Percentiles rank a stretch among this genome's conserved stretches.
These are phyloP conservation scores for Trematosphaeria pertusa DNA, from an alignment of 2,329 filamentous ascomycete species.

Conservation along the genomic window DNA sequence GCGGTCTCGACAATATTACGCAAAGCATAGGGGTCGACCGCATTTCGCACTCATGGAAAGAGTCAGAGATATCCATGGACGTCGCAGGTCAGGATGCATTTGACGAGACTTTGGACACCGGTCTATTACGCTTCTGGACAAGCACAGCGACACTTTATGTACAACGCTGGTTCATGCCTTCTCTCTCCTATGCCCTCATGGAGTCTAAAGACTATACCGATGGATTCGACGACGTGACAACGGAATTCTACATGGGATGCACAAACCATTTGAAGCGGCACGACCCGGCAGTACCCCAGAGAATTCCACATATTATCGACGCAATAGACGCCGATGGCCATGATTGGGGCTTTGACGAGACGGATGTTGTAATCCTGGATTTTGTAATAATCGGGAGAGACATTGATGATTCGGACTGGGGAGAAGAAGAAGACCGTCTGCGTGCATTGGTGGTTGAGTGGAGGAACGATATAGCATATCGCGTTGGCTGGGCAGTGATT, in stretches of 20 bases:
- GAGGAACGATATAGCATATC: not conserved
- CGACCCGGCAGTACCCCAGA: not conserved
- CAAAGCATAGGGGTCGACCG: too few relatives aligned
- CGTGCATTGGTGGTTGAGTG: not conserved
- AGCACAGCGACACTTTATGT: not conserved
- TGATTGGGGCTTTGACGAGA: too few relatives aligned
- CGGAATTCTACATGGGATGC: not conserved
- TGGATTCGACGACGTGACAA: not conserved
- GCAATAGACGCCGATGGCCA: too few relatives aligned
- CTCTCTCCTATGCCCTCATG: not conserved
- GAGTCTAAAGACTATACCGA: not conserved
- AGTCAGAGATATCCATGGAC: too few relatives aligned
- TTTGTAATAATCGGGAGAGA: not conserved
- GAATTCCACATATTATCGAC: not conserved
- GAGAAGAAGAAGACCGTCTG: not conserved
- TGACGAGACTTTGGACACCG: not conserved
- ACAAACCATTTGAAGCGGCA: not conserved
- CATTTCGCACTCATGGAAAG: too few relatives aligned
- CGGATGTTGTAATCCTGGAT: not conserved
- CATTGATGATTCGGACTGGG: not conserved
- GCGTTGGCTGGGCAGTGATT: not conserved
- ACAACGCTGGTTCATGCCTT: not conserved
- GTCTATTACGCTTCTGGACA: not conserved
- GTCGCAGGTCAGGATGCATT: not conserved
- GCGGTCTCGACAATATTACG: not conserved